phyloP scores from a whole-genome alignment of 169 alveolate genomes.

The Plasmodium gallinaceum region DNA sequence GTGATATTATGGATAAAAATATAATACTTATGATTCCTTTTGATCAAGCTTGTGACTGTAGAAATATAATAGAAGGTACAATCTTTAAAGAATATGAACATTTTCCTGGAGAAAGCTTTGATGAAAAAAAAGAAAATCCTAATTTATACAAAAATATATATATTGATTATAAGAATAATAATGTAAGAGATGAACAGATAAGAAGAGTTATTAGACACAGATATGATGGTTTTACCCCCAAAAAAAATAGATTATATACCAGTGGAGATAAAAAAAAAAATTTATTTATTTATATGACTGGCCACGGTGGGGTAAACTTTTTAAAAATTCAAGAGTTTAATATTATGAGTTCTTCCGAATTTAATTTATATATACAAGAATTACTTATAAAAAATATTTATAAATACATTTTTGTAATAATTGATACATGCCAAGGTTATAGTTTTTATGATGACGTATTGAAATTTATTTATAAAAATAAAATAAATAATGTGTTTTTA shows the following conservation, averaged over 20 bases:
- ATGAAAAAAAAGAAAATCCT: slow-evolving; percentile 26
- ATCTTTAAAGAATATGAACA: slow-evolving; percentile 41
- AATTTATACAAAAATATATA: slow-evolving; percentile 40
- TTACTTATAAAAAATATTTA: slow-evolving; percentile 81
- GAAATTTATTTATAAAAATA: slow-evolving; percentile 72
- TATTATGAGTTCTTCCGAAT: slow-evolving; percentile 80
- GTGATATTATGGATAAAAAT: slow-evolving; percentile 47
- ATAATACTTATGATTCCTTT: slow-evolving; percentile 70
- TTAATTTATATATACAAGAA: slow-evolving; percentile 80
- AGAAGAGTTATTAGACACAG: slow-evolving; percentile 72
- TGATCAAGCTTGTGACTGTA: slow-evolving; percentile 75
- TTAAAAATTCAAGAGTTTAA: slow-evolving; percentile 84
- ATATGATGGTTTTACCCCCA: slow-evolving; percentile 59
- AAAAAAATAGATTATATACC: slow-evolving; percentile 47
- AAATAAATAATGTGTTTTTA: slow-evolving; percentile 77
- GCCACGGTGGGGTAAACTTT: slow-evolving; percentile 88
- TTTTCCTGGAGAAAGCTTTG: slow-evolving; percentile 21
- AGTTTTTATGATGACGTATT: slow-evolving; percentile 79
- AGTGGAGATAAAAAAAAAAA: slow-evolving; percentile 67
- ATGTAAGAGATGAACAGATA: slow-evolving; percentile 55
- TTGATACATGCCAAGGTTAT: slow-evolving; percentile 86
- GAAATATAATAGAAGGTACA: slow-evolving; percentile 56
- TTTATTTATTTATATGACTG: slow-evolving; percentile 83
- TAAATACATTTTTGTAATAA: slow-evolving; percentile 76
- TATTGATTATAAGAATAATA: slow-evolving; percentile 72